Base-by-base conservation (phyloP, 2,329 filamentous ascomycete species). In the Phaeosphaeriaceae sp. region DNA sequence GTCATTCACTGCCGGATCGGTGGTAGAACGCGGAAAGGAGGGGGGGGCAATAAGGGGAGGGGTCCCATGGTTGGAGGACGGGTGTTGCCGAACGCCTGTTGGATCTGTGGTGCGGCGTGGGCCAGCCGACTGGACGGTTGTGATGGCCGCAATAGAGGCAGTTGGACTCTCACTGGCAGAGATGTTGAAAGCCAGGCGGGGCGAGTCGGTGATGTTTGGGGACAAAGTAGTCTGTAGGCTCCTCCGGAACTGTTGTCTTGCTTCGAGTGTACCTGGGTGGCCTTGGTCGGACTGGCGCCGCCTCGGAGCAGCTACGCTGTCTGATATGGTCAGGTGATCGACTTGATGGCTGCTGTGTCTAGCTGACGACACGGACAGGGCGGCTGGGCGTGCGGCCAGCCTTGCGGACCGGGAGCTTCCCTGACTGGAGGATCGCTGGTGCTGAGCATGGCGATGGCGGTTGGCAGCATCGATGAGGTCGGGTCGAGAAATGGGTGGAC, bases 271-370 rank as follows among this genome's bases (percentile, higher is more conserved):
- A 36, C 65, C 67, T 44, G 61, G 83, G 76, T 54, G 80, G 72
- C 66, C 77, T 68, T 61, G 70, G 40, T 72, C 73, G 21, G 75
- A 77, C 41, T 71, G 60, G 33, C 74, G 68, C 18, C 74, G 62
- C 40, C 67, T 66, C 34, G 70, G 52, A 52, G 52, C 63, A 43
- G 45, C 37, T 18, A 50, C 47, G n/a, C 17, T 43, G 8, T 54
- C 59, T 6, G 67, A 66, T 3, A 66, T 66, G 18, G 63, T 56
- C 7, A 72, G 68, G 8, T 69, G 58, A 15, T 73, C 66, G 15
- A 72, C 72, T 63, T 92, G 88, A 2, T 83, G 81, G 17, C 82
- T 77, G 11, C 83, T 81, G 34, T 81, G 79, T 42, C 79, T 62
- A 9, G 45, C 47, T 12, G 69, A 65, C n/a, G 64, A 49, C n/a